Conservation (phyloP, 352 stramenopile genomes). For the Globisporangium canariense region DNA sequence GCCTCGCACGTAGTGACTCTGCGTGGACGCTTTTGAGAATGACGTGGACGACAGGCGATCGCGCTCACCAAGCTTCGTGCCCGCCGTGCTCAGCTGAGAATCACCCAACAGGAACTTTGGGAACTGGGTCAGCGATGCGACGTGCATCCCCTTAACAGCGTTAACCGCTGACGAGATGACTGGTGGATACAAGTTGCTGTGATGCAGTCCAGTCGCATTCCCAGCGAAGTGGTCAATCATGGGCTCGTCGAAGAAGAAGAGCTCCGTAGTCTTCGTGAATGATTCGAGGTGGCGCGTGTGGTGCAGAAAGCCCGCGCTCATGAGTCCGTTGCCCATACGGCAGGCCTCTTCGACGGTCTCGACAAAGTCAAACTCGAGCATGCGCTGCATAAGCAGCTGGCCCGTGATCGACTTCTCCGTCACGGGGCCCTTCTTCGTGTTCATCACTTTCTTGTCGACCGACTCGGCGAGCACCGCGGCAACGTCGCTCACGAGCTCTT, state of each 20-base stretch:
- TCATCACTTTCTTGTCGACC: conserved; percentile 26
- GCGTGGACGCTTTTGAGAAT: conserved; percentile 25
- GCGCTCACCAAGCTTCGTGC: conserved; percentile 1
- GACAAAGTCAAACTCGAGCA: conserved; percentile 58
- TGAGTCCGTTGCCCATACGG: conserved; percentile 54
- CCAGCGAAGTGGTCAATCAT: conserved; percentile 22
- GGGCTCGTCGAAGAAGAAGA: conserved; percentile 49
- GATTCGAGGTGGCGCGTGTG: conserved; percentile 41
- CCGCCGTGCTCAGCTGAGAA: conserved; percentile 8
- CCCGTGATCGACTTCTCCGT: conserved; percentile 34
- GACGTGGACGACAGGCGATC: conserved; percentile 22
- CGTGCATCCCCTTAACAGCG: conserved; percentile 4
- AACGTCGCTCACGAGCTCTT: conserved; percentile 40
- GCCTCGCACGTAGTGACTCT: conserved; percentile 17
- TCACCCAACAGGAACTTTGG: conserved; percentile 1
- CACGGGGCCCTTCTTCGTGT: conserved; percentile 24
- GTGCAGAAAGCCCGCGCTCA: conserved; percentile 66
- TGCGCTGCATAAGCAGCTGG: conserved; percentile 52
- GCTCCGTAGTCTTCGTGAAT: conserved; percentile 46
- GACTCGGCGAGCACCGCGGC: conserved; percentile 32
- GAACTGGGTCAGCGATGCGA: conserved; percentile 11
- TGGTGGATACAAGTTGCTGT: conserved; percentile 11
- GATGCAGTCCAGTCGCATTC: conserved; percentile 18
- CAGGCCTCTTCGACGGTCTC: conserved; percentile 42
- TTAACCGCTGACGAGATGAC: conserved; percentile 4